A percentile compares a stretch with the other conserved stretches of the same genome.
Conservation (phyloP, 1,139 yeast genomes). For the Geotrichum histeridarum region DNA sequence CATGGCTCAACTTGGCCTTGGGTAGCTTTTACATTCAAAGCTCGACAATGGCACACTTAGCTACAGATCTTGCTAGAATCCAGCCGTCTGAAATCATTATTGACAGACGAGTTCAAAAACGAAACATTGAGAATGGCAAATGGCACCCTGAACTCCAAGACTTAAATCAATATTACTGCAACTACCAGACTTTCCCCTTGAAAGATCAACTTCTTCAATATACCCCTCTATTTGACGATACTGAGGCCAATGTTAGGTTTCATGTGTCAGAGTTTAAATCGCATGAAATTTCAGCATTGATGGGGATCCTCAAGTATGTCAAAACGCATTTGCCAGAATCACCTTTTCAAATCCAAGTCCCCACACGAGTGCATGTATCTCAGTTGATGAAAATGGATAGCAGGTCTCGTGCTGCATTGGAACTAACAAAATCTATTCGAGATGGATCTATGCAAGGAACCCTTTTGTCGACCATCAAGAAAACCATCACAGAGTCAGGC, state of each 20-base stretch:
- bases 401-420: constrained; percentile 76
- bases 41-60: constrained; percentile 50
- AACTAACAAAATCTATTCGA: constrained; percentile 45
- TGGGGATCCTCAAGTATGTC: constrained; percentile 54
- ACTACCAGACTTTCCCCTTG: constrained; percentile 45
- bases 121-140: constrained; percentile 39
- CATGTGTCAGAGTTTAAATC: not conserved
- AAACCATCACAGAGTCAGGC: constrained; percentile 80
- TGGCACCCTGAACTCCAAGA: constrained; percentile 61
- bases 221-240: constrained; percentile 23
- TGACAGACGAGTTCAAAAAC: constrained; percentile 34
- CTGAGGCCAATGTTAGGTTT: constrained; percentile 19
- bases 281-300: constrained; percentile 41
- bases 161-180: constrained; percentile 54
- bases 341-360: constrained; percentile 46
- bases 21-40: constrained; percentile 71
- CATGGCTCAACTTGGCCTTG: constrained; percentile 86
- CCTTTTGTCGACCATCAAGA: constrained; percentile 56
- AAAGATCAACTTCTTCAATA: constrained; percentile 28
- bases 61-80: constrained; percentile 59
- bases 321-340: constrained; percentile 53
- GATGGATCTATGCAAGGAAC: constrained; percentile 58
- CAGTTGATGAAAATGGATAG: constrained; percentile 73
- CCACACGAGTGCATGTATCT: constrained; percentile 47
- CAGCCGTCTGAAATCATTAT: constrained; percentile 63